A percentile compares a stretch with the other conserved stretches of the same genome.
Conservation (phyloP, 495 filamentous ascomycete genomes). For the Cryomyces minteri region DNA sequence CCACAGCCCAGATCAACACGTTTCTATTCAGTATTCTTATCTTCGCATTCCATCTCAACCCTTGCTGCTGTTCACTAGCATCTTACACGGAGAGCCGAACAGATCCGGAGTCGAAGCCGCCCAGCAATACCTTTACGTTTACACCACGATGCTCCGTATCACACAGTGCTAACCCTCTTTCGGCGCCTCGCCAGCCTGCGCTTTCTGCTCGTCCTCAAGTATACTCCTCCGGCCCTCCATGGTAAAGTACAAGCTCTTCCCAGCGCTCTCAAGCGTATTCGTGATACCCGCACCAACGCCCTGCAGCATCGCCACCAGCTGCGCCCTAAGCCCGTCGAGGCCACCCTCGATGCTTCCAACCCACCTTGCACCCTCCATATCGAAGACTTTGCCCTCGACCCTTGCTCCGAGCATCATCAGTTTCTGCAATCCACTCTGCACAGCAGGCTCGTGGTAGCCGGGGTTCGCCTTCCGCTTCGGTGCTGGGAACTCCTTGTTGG, state of each 20-base stretch:
- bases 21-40: no score
- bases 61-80: no score
- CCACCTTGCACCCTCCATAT: conserved; percentile 62
- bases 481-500: conserved; percentile 53
- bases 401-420: conserved; percentile 70
- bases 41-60: no score
- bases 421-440: conserved; percentile 71
- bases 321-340: conserved; percentile 60
- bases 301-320: conserved; percentile 63
- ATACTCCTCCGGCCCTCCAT: conserved; percentile 59
- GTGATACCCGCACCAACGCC: conserved; percentile 56
- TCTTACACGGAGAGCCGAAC: no score
- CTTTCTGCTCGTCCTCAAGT: conserved; percentile 56
- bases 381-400: conserved; percentile 66
- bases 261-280: conserved; percentile 50
- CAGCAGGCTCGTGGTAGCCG: conserved; percentile 54
- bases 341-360: conserved; percentile 71
- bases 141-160: no score
- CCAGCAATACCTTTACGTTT: no score
- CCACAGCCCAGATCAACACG: no score
- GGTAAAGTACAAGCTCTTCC: conserved; percentile 66
- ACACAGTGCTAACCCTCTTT: no score
- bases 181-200: background rate
- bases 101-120: no score
- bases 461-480: conserved; percentile 59